phyloP scores from a whole-genome alignment of 129 eudicot genomes.

The Chrysanthemum lavandulifolium region DNA sequence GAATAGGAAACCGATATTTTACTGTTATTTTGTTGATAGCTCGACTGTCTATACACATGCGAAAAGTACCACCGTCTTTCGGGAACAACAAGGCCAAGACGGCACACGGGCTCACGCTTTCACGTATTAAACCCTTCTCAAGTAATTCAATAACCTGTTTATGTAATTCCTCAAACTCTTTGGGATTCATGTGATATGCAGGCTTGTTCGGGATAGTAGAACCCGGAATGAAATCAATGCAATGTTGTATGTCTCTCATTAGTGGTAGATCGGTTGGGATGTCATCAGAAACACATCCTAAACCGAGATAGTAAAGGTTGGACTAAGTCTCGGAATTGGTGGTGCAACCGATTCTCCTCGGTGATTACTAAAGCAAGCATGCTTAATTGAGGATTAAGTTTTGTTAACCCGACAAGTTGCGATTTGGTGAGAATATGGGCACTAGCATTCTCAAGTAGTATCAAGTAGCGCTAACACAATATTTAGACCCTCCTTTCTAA shows the following conservation, averaged over 20 bases:
- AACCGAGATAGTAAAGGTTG: background rate
- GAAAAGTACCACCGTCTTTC: no score
- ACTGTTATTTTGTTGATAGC: background rate
- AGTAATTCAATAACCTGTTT: background rate
- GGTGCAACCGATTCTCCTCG: background rate
- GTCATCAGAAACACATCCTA: background rate
- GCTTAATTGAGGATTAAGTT: background rate
- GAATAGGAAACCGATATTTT: background rate
- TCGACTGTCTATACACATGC: background rate
- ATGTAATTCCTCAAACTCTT: conserved; percentile 9
- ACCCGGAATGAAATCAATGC: background rate
- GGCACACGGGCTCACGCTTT: background rate
- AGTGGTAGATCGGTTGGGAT: background rate
- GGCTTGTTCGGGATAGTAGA: background rate
- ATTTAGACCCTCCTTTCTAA: no score
- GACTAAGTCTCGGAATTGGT: background rate
- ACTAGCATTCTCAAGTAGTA: no score
- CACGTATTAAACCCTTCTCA: background rate
- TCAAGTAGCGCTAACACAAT: no score
- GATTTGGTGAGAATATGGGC: background rate
- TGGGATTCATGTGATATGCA: background rate
- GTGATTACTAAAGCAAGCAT: background rate
- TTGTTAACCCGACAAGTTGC: background rate
- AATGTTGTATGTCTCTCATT: background rate
- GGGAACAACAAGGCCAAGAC: background rate